Evolutionary conservation across 495 filamentous ascomycete genomes (phyloP).

Genomic region (Talaromyces stipitatus): DNA sequence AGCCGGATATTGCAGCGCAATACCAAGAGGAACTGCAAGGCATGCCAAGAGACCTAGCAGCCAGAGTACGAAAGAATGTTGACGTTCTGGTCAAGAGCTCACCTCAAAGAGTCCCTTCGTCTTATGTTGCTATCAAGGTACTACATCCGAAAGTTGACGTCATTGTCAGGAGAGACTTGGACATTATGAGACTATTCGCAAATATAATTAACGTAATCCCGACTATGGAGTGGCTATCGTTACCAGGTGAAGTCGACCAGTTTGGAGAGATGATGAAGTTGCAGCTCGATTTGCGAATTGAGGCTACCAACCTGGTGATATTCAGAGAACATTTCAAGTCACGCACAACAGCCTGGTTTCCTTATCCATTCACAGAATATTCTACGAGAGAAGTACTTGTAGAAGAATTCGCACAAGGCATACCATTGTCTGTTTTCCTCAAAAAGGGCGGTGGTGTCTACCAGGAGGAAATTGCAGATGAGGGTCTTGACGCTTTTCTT

Average conservation of each 20-base stretch:
- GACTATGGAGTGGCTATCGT: conserved; percentile 94
- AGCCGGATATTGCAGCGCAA: conserved; percentile 61
- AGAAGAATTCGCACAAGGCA: conserved; percentile 93
- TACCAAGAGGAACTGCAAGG: conserved; percentile 47
- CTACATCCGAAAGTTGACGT: conserved; percentile 88
- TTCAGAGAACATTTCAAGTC: conserved; percentile 90
- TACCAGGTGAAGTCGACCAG: conserved; percentile 88
- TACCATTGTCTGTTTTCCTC: conserved; percentile 83
- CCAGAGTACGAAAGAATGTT: conserved; percentile 71
- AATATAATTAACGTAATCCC: conserved; percentile 76
- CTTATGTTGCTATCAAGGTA: conserved; percentile 94
- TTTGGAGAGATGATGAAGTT: conserved; percentile 99
- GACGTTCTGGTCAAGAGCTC: conserved; percentile 78
- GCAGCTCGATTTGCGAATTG: conserved; percentile 92
- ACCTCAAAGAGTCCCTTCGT: conserved; percentile 78
- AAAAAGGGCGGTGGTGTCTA: conserved; percentile 87
- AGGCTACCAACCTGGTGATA: conserved; percentile 77
- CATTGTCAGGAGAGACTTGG: conserved; percentile 77
- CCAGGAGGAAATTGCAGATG: conserved; percentile 87
- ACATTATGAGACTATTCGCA: conserved; percentile 94
- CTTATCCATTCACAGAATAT: conserved; percentile 85
- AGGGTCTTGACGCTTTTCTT: conserved; percentile 95
- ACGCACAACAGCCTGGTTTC: conserved; percentile 90
- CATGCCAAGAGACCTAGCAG: conserved; percentile 46
- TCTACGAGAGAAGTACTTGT: conserved; percentile 87